phyloP scores from a whole-genome alignment of 2,329 filamentous ascomycete genomes.

The Paraphaeosphaeria sporulosa region DNA sequence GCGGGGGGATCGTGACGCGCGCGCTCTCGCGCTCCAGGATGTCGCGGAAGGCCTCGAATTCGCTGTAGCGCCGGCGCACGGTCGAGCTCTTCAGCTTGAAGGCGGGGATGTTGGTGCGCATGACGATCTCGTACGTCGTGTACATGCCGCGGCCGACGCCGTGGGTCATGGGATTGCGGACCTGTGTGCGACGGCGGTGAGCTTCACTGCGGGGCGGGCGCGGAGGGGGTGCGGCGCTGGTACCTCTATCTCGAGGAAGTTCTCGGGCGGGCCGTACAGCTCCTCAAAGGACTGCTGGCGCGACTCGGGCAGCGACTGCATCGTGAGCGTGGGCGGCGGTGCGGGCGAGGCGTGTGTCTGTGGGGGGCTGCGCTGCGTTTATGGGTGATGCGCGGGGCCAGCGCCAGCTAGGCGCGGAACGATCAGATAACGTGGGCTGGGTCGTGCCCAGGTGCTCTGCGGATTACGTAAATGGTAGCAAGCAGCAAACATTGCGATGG shows the following conservation, averaged over 20 bases:
- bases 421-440: conserved; percentile 6
- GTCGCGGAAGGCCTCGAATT: conserved; percentile 99
- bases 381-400: neutral
- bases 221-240: conserved; percentile 12
- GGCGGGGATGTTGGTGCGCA: conserved; percentile 97
- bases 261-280: conserved; percentile 97
- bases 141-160: conserved; percentile 96
- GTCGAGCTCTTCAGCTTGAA: conserved; percentile 89
- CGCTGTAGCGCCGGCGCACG: conserved; percentile 92
- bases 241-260: conserved; percentile 98
- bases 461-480: conserved; percentile 3
- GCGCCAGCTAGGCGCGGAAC: neutral
- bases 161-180: conserved; percentile 91
- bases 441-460: conserved; percentile 2
- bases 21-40: conserved; percentile 95
- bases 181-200: conserved; percentile 59
- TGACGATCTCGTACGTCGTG: conserved; percentile 98
- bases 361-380: neutral
- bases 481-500: neutral
- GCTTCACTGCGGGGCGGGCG: conserved; percentile 21
- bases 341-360: neutral
- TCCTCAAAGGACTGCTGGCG: conserved; percentile 97
- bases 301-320: conserved; percentile 71
- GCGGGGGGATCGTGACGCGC: conserved; percentile 91
- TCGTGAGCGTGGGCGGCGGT: conserved; percentile 35